These are phyloP conservation scores for Dissophora globulifera DNA, from an alignment of 192 early-diverging fungal genomes.

Conservation along the genomic window DNA sequence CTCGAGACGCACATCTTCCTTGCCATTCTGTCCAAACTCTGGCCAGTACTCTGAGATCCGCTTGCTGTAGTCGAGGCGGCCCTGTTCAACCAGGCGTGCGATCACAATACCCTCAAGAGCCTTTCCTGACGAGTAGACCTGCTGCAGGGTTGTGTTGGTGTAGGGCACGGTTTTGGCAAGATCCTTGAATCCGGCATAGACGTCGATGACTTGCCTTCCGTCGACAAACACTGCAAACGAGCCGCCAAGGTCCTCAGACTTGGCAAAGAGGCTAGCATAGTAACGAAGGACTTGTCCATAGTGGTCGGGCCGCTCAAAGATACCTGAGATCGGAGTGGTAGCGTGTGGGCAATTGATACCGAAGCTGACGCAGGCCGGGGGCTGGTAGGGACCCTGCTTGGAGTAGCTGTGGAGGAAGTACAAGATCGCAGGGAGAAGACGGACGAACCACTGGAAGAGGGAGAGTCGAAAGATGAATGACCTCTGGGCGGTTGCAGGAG, in stretches of 20 bases:
- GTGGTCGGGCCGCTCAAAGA: conserved; percentile 37
- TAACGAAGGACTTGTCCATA: conserved; percentile 41
- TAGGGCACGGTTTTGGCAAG: conserved; percentile 45
- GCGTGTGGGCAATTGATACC: conserved; percentile 11
- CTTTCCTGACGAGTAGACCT: conserved; percentile 75
- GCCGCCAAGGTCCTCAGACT: conserved; percentile 59
- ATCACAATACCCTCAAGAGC: conserved; percentile 69
- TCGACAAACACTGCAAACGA: conserved; percentile 59
- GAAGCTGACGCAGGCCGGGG: conserved; percentile 10
- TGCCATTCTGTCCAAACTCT: conserved; percentile 77
- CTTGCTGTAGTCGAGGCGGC: conserved; percentile 61
- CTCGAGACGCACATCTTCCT: conserved; percentile 71
- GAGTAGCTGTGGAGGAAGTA: conserved; percentile 22
- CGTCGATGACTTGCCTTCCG: conserved; percentile 68
- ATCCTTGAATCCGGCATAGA: conserved; percentile 71
- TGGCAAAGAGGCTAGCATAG: conserved; percentile 16
- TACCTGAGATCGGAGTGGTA: conserved; percentile 9
- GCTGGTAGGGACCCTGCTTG: conserved; percentile 23
- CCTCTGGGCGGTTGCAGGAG: not conserved
- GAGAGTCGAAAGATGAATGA: conserved; percentile 21
- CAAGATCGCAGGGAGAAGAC: conserved; percentile 33
- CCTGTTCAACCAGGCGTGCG: conserved; percentile 67
- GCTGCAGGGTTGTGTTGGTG: conserved; percentile 66
- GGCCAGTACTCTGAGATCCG: conserved; percentile 74
- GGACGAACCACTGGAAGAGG: conserved; percentile 22